Evolutionary conservation across 1,139 yeast genomes (phyloP).

Genomic region (Wickerhamiella pararugosa): DNA sequence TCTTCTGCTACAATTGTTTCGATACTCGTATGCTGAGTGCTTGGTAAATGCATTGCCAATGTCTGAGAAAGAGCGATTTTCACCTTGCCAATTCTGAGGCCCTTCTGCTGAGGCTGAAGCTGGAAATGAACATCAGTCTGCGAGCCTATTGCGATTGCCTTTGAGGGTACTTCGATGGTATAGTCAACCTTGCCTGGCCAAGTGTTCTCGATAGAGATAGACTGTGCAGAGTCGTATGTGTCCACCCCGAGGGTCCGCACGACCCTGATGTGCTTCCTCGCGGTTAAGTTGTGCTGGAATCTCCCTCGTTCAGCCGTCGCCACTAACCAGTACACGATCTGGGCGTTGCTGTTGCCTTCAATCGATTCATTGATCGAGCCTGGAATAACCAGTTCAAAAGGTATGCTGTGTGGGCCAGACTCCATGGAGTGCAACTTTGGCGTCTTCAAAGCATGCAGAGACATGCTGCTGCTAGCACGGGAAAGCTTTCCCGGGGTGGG

Average conservation of each 20-base stretch:
- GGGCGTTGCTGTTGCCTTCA: conserved; percentile 80
- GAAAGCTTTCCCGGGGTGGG: background rate
- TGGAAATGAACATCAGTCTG: conserved; percentile 52
- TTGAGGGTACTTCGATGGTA: conserved; percentile 69
- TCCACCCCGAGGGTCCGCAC: conserved; percentile 85
- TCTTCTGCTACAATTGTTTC: conserved; percentile 41
- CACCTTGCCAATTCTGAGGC: conserved; percentile 59
- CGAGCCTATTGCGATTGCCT: conserved; percentile 85
- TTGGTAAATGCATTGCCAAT: conserved; percentile 16
- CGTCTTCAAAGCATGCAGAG: background rate
- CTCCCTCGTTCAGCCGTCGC: conserved; percentile 77
- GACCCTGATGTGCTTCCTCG: conserved; percentile 63
- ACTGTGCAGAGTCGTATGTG: conserved; percentile 75
- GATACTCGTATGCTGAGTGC: conserved; percentile 35
- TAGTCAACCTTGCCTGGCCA: conserved; percentile 96
- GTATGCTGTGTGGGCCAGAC: conserved; percentile 75
- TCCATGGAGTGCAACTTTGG: conserved; percentile 3
- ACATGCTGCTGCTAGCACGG: conserved; percentile 1
- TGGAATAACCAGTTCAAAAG: conserved; percentile 73
- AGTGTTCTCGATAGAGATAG: conserved; percentile 85
- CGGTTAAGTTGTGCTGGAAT: conserved; percentile 46
- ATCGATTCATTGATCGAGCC: conserved; percentile 79
- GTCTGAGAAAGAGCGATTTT: conserved; percentile 50
- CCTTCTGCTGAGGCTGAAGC: conserved; percentile 70
- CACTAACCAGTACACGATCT: conserved; percentile 60